Conservation (phyloP, 768 basidiomycete species). For the Lactarius sanguifluus region DNA sequence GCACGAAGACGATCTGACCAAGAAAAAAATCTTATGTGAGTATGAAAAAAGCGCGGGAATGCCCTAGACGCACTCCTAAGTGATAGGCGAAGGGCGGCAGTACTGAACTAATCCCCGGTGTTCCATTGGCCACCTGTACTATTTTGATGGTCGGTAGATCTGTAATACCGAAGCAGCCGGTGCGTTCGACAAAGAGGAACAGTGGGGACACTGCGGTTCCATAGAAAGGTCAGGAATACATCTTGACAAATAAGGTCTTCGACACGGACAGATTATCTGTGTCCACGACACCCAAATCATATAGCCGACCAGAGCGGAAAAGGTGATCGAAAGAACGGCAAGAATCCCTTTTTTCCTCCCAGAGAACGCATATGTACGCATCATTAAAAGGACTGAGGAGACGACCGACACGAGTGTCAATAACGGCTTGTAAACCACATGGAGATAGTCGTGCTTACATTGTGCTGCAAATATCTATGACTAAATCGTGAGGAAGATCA, state of each 20-base stretch:
- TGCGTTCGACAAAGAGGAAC: neutral
- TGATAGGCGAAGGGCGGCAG: constrained; percentile 10
- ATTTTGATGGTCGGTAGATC: neutral
- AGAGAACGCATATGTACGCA: constrained; percentile 27
- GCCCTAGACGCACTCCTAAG: constrained; percentile 18
- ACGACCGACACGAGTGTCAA: neutral
- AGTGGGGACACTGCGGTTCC: constrained; percentile 13
- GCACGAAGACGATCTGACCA: constrained; percentile 15
- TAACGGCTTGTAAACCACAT: neutral
- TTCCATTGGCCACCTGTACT: neutral
- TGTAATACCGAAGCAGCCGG: constrained; percentile 19
- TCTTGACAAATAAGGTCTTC: neutral
- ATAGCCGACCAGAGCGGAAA: constrained; percentile 6
- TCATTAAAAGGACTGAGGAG: constrained; percentile 26
- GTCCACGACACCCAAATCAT: constrained; percentile 18
- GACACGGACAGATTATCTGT: neutral
- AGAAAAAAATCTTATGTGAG: neutral
- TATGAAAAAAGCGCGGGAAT: neutral
- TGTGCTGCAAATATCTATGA: constrained; percentile 19
- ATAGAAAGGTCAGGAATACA: neutral
- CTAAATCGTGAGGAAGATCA: neutral
- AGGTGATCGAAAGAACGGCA: constrained; percentile 1
- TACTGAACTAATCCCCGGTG: neutral
- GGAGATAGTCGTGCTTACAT: constrained; percentile 5
- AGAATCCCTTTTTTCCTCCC: constrained; percentile 13